Conservation (phyloP, 176 grass and related monocot genomes). For the Oropetium thomaeum region DNA sequence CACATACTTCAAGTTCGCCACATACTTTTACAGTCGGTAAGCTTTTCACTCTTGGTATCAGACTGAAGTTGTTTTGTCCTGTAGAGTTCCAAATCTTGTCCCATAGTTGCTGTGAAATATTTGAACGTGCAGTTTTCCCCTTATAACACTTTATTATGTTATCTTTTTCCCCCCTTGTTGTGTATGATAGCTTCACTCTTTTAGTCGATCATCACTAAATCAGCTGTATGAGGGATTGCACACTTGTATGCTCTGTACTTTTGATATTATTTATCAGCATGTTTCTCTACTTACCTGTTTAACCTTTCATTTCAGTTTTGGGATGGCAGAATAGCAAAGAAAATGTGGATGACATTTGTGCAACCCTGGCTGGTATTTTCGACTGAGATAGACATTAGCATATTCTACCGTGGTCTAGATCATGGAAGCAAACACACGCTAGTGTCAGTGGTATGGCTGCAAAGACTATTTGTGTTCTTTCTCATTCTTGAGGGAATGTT, state of each 20-base stretch:
- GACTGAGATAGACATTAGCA: constrained; percentile 78
- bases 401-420: constrained; percentile 79
- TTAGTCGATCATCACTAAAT: background rate
- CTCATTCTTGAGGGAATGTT: constrained; percentile 17
- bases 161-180: background rate
- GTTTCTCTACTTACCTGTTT: constrained; percentile 13
- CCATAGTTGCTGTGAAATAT: constrained; percentile 6
- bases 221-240: background rate
- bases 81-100: background rate
- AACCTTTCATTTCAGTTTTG: constrained; percentile 62
- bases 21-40: constrained; percentile 98
- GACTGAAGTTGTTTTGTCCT: background rate
- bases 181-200: constrained; percentile 9
- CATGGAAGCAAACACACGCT: constrained; percentile 79
- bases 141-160: background rate
- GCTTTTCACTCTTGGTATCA: constrained; percentile 23
- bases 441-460: constrained; percentile 82
- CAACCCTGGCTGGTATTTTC: constrained; percentile 85
- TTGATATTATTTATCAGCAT: constrained; percentile 5
- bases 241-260: constrained; percentile 1
- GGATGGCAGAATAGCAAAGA: constrained; percentile 98
- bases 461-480: background rate
- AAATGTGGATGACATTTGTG: constrained; percentile 88
- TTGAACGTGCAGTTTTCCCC: background rate
- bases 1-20: constrained; percentile 75